These are phyloP conservation scores for Candida albicans DNA, from an alignment of 1,139 yeast genomes.

Conservation along the genomic window DNA sequence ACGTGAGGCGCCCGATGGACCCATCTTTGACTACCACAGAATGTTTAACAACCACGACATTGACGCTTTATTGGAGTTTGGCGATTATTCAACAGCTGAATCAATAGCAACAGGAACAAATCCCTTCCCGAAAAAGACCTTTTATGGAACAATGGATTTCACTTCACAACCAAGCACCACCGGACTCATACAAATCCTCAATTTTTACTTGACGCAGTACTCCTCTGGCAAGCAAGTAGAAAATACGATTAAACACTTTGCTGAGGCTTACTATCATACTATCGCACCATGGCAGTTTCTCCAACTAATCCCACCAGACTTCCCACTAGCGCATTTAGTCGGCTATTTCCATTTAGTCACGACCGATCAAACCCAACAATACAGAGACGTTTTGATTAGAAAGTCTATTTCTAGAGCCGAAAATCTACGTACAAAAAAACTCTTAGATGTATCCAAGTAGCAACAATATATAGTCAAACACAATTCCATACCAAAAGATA, in stretches of 20 bases:
- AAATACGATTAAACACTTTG: constrained; percentile 32
- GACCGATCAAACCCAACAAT: constrained; percentile 22
- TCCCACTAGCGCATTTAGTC: constrained; percentile 34
- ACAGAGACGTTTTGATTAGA: constrained; percentile 21
- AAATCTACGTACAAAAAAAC: constrained; percentile 13
- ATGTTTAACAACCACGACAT: constrained; percentile 6
- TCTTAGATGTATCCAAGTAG: constrained; percentile 42
- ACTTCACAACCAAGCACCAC: neutral
- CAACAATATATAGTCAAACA: constrained; percentile 66
- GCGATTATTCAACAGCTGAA: constrained; percentile 40
- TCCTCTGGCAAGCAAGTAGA: constrained; percentile 16
- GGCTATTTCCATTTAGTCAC: constrained; percentile 27
- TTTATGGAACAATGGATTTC: constrained; percentile 16
- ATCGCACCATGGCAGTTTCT: constrained; percentile 29
- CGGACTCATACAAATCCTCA: constrained; percentile 20
- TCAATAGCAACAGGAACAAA: constrained; percentile 24
- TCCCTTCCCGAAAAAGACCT: constrained; percentile 23
- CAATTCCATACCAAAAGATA: constrained; percentile 71
- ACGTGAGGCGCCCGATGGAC: neutral
- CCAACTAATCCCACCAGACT: constrained; percentile 28
- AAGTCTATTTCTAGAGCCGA: constrained; percentile 35
- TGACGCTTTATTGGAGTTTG: constrained; percentile 11
- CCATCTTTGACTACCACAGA: constrained; percentile 12
- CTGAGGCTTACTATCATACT: constrained; percentile 23
- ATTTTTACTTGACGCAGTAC: constrained; percentile 21